A percentile compares a stretch with the other conserved stretches of the same genome.
Evolutionary conservation across 1,139 yeast species (phyloP).

Genomic region (Scheffersomyces segobiensis): DNA sequence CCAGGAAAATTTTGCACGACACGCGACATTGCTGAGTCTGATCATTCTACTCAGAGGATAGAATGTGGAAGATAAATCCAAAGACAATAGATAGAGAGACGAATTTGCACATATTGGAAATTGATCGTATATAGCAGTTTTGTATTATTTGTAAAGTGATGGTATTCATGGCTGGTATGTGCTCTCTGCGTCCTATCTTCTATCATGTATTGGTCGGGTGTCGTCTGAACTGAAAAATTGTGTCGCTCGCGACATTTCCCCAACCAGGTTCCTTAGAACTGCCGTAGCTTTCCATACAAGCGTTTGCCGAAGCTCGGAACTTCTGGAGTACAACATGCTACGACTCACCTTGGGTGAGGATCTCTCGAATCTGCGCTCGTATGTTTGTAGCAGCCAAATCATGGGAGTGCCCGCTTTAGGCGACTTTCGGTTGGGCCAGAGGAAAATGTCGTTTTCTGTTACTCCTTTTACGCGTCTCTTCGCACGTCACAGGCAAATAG

Average conservation of each 20-base stretch:
- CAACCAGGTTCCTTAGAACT: neutral
- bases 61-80: neutral
- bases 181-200: neutral
- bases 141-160: neutral
- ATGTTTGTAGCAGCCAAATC: neutral
- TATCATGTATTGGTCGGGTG: neutral
- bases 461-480: neutral
- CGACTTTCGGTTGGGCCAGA: neutral
- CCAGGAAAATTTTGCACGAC: conserved; percentile 1
- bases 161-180: neutral
- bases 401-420: neutral
- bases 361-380: neutral
- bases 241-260: neutral
- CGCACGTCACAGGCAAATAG: neutral
- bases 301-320: neutral
- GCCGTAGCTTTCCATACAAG: neutral
- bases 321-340: neutral
- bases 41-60: neutral
- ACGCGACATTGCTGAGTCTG: neutral
- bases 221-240: neutral
- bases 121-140: neutral
- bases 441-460: neutral
- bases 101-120: too few relatives aligned
- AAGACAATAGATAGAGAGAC: too few relatives aligned
- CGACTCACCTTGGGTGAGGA: neutral